Conservation (phyloP, 2,329 filamentous ascomycete genomes). For the Claviceps fusiformis region DNA sequence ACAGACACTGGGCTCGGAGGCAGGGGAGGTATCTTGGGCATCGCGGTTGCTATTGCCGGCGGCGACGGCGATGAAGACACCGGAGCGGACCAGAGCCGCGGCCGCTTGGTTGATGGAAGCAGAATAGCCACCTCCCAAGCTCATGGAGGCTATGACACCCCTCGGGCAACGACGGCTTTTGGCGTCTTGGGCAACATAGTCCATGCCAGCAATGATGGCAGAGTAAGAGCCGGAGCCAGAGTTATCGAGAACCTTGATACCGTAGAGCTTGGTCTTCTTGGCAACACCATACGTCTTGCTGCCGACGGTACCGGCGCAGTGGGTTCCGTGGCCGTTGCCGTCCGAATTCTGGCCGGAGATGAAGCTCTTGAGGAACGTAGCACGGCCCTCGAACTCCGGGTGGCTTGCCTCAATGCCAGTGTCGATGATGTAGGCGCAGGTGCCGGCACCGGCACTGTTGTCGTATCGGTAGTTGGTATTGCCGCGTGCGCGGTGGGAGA, state of each 20-base stretch:
- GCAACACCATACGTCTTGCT: slow-evolving; percentile 24
- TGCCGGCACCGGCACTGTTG: slow-evolving; percentile 24
- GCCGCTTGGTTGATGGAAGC: slow-evolving; percentile 37
- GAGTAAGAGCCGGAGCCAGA: slow-evolving; percentile 20
- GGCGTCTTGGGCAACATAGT: slow-evolving; percentile 21
- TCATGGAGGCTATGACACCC: slow-evolving; percentile 42
- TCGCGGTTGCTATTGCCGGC: slow-evolving; percentile 37
- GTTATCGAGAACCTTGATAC: slow-evolving; percentile 32
- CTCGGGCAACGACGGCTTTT: slow-evolving; percentile 23
- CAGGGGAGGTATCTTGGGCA: slow-evolving; percentile 31
- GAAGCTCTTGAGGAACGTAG: slow-evolving; percentile 18
- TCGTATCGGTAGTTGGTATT: slow-evolving; percentile 25
- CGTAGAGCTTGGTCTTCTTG: slow-evolving; percentile 28
- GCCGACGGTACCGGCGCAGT: slow-evolving; percentile 22
- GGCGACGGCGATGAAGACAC: slow-evolving; percentile 41
- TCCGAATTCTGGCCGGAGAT: slow-evolving; percentile 12
- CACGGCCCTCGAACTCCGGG: slow-evolving; percentile 21
- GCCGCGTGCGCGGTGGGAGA: slow-evolving; percentile 21
- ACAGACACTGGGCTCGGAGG: slow-evolving; percentile 33
- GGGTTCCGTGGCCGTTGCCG: slow-evolving; percentile 29
- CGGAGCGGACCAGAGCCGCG: slow-evolving; percentile 27
- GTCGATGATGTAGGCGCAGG: slow-evolving; percentile 33
- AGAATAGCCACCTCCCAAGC: slow-evolving; percentile 35
- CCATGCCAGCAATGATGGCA: slow-evolving; percentile 31
- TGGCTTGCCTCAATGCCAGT: slow-evolving; percentile 28